phyloP scores from a whole-genome alignment of 371 early-diverging fungal species.

The Mucor indicus region DNA sequence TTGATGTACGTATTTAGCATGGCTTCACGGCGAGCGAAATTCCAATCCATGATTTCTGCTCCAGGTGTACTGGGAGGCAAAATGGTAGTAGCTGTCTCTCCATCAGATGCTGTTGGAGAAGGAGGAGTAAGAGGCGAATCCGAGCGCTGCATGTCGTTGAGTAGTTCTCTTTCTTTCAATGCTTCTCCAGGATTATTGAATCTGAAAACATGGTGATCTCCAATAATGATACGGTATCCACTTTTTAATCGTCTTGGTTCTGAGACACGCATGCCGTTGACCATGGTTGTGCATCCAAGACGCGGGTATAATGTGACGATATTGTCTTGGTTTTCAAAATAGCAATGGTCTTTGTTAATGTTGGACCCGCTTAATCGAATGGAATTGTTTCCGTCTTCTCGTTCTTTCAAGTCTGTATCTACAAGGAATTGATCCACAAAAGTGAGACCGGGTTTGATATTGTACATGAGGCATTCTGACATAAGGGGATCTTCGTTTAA shows the following conservation, averaged over 20 bases:
- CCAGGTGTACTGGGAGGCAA: conserved; percentile 7
- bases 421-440: conserved; percentile 60
- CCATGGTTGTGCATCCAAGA: conserved; percentile 60
- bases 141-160: conserved; percentile 3
- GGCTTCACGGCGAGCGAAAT: conserved; percentile 69
- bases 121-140: conserved; percentile 32
- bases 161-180: conserved; percentile 58
- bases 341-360: conserved; percentile 73
- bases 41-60: conserved; percentile 72
- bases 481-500: conserved; percentile 84
- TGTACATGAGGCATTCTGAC: conserved; percentile 83
- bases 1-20: conserved; percentile 43
- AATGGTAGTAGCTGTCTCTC: too few relatives aligned
- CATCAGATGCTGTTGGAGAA: conserved; percentile 43
- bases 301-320: conserved; percentile 68
- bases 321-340: conserved; percentile 66
- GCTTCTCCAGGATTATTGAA: conserved; percentile 87
- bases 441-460: conserved; percentile 71
- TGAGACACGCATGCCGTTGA: conserved; percentile 72
- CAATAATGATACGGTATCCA: conserved; percentile 81
- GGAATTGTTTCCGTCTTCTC: conserved; percentile 36
- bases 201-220: conserved; percentile 79
- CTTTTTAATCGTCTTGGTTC: conserved; percentile 64
- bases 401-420: conserved; percentile 2
- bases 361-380: conserved; percentile 74